phyloP scores from a whole-genome alignment of 164 flowering plant genomes.

The Warburgia ugandensis region DNA sequence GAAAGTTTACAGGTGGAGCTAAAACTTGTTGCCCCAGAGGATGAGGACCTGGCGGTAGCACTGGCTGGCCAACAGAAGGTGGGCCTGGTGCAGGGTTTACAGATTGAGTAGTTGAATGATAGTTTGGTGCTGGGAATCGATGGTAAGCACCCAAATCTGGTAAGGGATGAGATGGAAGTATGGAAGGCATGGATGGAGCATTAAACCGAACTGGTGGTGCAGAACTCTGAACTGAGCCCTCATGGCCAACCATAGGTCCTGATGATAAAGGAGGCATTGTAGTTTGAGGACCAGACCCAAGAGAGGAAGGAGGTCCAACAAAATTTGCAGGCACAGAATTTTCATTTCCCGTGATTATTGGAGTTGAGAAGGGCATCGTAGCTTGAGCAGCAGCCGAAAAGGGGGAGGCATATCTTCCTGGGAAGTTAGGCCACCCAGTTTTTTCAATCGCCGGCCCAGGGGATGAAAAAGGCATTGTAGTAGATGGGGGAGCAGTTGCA shows the following conservation, averaged over 20 bases:
- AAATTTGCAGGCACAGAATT: conserved; percentile 15
- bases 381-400: conserved; percentile 46
- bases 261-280: conserved; percentile 43
- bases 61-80: conserved; percentile 32
- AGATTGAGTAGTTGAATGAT: conserved; percentile 35
- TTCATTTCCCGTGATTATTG: no score
- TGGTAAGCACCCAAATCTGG: conserved; percentile 38
- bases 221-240: conserved; percentile 29
- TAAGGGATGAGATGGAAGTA: conserved; percentile 31
- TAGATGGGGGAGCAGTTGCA: no score
- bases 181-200: conserved; percentile 38
- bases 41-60: conserved; percentile 24
- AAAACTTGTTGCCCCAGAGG: conserved; percentile 28
- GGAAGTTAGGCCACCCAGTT: conserved; percentile 21
- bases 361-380: no score
- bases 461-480: no score
- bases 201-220: conserved; percentile 33
- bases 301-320: conserved; percentile 34
- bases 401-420: conserved; percentile 39
- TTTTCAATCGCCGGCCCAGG: conserved; percentile 29
- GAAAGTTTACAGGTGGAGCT: conserved; percentile 29
- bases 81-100: conserved; percentile 24
- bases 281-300: conserved; percentile 44
- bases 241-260: conserved; percentile 29
- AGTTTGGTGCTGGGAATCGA: conserved; percentile 36